Base-by-base conservation (phyloP, 495 filamentous ascomycete genomes). In the Penicillium fimorum region DNA sequence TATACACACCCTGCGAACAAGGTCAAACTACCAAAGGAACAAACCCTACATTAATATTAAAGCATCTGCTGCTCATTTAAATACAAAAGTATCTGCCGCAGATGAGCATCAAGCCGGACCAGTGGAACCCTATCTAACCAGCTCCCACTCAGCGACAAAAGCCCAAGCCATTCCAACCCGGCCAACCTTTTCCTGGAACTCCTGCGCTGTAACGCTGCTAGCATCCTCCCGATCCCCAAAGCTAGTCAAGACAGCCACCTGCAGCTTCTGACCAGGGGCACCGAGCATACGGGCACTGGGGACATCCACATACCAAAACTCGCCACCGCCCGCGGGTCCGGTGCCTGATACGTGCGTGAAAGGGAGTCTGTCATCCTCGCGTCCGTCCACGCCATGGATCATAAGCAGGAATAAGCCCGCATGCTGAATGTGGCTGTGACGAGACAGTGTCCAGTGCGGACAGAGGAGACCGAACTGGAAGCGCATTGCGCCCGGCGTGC, bases 391-490 rank as follows among this genome's bases (percentile, higher is more conserved):
- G 1, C 86, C 89, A 17, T 84, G 75, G 13, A 88, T 79, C 53
- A 77, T 76, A 29, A 96, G 71, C 29, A 88, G 67, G 64, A 90
- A 85, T 22, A 90, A 68, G 47, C 82, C 86, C 82, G 82, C 59
- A 82, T 80, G 2, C 84, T 82, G 35, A 11, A 32, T 15, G 40
- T 66, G 70, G 11, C 87, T 88, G 60, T 92, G 82, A 29, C 70
- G 76, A 51, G 84, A 78, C 25, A 85, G 75, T 41, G 81, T 82
- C 90, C 90, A 96, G 62, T 96, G 92, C 65, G 80, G 78, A 65
- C 92, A 96, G 20, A 87, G 60, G 54, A 87, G 83, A 10, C 76
- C 74, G 62, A 95, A 91, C 59, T 87, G 86, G 71, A 96, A 96
- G 13, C 89, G 80, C n/a, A 86, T 64, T 37, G 84, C 76, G 10